phyloP scores from a whole-genome alignment of 1,139 yeast species.

The Candida pseudoviswanathii region DNA sequence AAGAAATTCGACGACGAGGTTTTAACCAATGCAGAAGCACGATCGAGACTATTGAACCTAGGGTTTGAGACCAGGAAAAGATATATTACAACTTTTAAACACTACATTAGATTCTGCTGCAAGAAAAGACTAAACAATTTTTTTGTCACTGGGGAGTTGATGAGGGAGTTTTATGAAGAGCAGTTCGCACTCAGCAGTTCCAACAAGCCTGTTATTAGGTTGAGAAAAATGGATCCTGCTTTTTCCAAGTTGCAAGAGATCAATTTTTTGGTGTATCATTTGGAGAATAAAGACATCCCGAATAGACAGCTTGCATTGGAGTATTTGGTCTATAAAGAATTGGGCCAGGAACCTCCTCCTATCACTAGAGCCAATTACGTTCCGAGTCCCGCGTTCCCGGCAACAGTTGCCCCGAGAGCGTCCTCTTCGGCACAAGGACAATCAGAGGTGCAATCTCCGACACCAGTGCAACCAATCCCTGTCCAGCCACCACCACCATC shows the following conservation, averaged over 20 bases:
- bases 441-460: no score
- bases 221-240: constrained; percentile 22
- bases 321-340: constrained; percentile 18
- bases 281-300: constrained; percentile 19
- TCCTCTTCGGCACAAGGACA: neutral
- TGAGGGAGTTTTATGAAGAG: constrained; percentile 21
- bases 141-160: constrained; percentile 21
- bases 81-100: constrained; percentile 21
- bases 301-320: constrained; percentile 20
- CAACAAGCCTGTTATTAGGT: constrained; percentile 19
- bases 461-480: no score
- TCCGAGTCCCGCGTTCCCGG: neutral
- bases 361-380: neutral
- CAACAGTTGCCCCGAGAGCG: neutral
- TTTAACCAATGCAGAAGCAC: constrained; percentile 19
- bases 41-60: constrained; percentile 16
- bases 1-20: constrained; percentile 21
- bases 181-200: constrained; percentile 18
- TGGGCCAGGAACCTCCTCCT: constrained; percentile 12
- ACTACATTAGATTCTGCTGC: constrained; percentile 20
- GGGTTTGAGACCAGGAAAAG: constrained; percentile 22
- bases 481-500: neutral
- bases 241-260: constrained; percentile 21
- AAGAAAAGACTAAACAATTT: constrained; percentile 17
- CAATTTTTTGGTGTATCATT: constrained; percentile 19